A percentile compares a stretch with the other conserved stretches of the same genome.
phyloP scores from a whole-genome alignment of 192 early-diverging fungal species.

The Obelidium mucronatum region DNA sequence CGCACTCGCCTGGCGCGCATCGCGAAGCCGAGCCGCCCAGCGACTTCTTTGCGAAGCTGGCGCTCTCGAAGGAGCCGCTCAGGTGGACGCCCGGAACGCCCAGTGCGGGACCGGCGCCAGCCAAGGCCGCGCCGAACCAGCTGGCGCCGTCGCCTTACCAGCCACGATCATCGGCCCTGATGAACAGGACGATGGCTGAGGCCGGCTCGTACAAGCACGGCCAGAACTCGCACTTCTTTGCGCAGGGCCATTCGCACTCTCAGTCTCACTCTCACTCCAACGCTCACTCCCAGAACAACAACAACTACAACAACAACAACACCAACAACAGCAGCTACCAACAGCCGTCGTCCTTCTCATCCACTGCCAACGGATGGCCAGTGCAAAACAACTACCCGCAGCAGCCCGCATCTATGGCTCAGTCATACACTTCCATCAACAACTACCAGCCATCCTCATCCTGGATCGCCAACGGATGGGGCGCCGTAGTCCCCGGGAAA shows the following conservation, averaged over 20 bases:
- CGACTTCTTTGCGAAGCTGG: constrained; percentile 1
- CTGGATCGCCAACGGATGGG: constrained; percentile 31
- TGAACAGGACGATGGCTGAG: too few relatives aligned
- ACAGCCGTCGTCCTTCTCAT: not conserved
- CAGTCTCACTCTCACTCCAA: too few relatives aligned
- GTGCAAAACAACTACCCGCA: not conserved
- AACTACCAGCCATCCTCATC: constrained; percentile 14
- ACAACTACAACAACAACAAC: too few relatives aligned
- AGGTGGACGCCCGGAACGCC: constrained; percentile 10
- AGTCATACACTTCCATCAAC: constrained; percentile 16
- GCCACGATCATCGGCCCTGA: not conserved
- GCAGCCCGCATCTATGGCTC: not conserved
- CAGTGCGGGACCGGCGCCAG: not conserved
- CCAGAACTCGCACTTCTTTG: too few relatives aligned
- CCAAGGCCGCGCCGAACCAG: not conserved
- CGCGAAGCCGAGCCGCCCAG: too few relatives aligned
- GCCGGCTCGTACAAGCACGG: too few relatives aligned
- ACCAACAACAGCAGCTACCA: constrained; percentile 8
- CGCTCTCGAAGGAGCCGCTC: constrained; percentile 2
- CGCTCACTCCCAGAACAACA: too few relatives aligned
- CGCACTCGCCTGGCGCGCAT: not conserved
- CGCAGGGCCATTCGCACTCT: too few relatives aligned
- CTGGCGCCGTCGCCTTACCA: not conserved
- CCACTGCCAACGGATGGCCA: too few relatives aligned
- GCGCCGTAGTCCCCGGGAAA: constrained; percentile 4